phyloP scores from a whole-genome alignment of 148 eudicot genomes.

The Silene conica region DNA sequence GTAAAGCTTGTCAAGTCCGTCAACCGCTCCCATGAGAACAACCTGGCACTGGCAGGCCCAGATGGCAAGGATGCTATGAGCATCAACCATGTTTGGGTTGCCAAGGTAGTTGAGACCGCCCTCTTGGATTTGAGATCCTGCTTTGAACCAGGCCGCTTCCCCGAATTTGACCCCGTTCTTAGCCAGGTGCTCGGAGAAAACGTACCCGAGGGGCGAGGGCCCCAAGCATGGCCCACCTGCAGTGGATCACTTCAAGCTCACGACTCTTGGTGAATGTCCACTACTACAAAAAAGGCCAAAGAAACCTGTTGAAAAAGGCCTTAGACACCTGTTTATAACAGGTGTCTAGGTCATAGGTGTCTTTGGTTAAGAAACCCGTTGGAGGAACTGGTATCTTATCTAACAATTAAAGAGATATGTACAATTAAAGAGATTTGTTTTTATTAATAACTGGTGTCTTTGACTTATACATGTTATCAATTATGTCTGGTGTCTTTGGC shows the following conservation, averaged over 20 bases:
- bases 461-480: too few relatives aligned
- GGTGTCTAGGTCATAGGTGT: too few relatives aligned
- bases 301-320: too few relatives aligned
- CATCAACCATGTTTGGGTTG: constrained; percentile 56
- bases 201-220: constrained; percentile 62
- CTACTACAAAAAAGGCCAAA: too few relatives aligned
- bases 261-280: constrained; percentile 62
- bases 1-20: constrained; percentile 52
- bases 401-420: too few relatives aligned
- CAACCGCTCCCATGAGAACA: constrained; percentile 55
- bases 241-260: constrained; percentile 68
- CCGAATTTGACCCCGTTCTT: constrained; percentile 57
- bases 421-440: too few relatives aligned
- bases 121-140: constrained; percentile 54
- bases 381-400: too few relatives aligned
- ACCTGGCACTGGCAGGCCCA: constrained; percentile 52
- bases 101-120: constrained; percentile 63
- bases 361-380: too few relatives aligned
- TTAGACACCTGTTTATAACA: too few relatives aligned
- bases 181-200: constrained; percentile 54
- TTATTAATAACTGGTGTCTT: too few relatives aligned
- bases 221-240: constrained; percentile 67
- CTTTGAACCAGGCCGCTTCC: constrained; percentile 65
- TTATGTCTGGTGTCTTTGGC: too few relatives aligned
- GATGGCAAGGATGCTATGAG: constrained; percentile 60